phyloP scores from a whole-genome alignment of 164 flowering plant genomes.

The Annona cherimola region DNA sequence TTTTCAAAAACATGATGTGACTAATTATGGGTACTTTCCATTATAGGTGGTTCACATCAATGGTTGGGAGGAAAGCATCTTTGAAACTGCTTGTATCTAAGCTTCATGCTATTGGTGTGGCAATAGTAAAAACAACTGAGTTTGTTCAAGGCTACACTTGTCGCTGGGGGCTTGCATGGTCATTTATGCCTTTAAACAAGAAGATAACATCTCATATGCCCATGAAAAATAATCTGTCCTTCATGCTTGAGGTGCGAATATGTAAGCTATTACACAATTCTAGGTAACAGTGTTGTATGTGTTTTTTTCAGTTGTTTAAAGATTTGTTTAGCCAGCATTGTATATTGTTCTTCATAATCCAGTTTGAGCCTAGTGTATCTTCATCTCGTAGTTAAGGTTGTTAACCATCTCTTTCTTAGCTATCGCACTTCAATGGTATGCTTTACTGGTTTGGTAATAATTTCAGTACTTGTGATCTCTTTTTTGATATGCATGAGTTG shows the following conservation, averaged over 20 bases:
- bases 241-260: conserved; percentile 73
- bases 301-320: not conserved
- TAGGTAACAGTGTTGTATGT: not conserved
- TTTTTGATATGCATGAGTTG: too few relatives aligned
- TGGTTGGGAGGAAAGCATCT: conserved; percentile 85
- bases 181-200: conserved; percentile 57
- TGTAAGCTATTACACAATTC: not conserved
- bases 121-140: conserved; percentile 85
- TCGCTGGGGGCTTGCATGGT: conserved; percentile 99
- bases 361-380: not conserved
- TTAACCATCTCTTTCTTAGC: too few relatives aligned
- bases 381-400: too few relatives aligned
- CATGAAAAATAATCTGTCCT: conserved; percentile 48
- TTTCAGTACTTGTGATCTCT: too few relatives aligned
- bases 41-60: conserved; percentile 88
- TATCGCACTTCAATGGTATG: too few relatives aligned
- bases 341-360: not conserved
- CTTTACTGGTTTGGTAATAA: too few relatives aligned
- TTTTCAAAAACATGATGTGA: not conserved
- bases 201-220: conserved; percentile 40
- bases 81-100: conserved; percentile 54
- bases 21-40: not conserved
- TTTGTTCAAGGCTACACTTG: conserved; percentile 93
- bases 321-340: not conserved
- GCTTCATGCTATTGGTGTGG: conserved; percentile 70